phyloP scores from a whole-genome alignment of 257 asterid species.

The Forsythia suspensa region DNA sequence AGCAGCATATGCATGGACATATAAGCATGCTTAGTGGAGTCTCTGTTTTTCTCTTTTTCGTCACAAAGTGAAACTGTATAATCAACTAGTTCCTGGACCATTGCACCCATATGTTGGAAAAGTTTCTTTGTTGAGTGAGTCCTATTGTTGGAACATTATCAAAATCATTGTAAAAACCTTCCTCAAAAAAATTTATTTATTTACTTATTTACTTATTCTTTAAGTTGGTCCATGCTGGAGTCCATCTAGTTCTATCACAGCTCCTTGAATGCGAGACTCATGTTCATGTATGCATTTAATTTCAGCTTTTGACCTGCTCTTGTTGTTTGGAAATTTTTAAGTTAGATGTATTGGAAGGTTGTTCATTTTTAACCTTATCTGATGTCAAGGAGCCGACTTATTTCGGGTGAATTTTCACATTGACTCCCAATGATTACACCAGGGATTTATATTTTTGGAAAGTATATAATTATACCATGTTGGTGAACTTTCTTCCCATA shows the following conservation, averaged over 20 bases:
- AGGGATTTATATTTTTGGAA: neutral
- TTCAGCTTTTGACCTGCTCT: conserved; percentile 1
- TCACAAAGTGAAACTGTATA: too few species aligned
- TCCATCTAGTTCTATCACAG: neutral
- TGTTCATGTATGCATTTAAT: neutral
- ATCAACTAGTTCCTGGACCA: neutral
- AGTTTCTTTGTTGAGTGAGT: neutral
- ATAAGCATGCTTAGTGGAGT: neutral
- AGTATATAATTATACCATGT: neutral
- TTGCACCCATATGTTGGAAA: neutral
- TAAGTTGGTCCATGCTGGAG: neutral
- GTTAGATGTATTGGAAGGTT: neutral
- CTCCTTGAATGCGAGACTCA: neutral
- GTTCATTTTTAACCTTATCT: neutral
- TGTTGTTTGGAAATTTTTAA: neutral
- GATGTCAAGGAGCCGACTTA: neutral
- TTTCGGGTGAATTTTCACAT: neutral
- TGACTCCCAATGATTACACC: conserved; percentile 2
- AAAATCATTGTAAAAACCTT: neutral
- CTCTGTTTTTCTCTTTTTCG: neutral
- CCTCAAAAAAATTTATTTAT: neutral
- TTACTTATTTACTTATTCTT: neutral
- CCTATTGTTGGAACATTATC: neutral
- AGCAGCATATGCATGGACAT: neutral
- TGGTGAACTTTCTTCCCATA: conserved; percentile 1